Percentiles rank a stretch among this genome's conserved stretches.
Conservation (phyloP, 2,329 filamentous ascomycete genomes). For the Ascochyta pisi region DNA sequence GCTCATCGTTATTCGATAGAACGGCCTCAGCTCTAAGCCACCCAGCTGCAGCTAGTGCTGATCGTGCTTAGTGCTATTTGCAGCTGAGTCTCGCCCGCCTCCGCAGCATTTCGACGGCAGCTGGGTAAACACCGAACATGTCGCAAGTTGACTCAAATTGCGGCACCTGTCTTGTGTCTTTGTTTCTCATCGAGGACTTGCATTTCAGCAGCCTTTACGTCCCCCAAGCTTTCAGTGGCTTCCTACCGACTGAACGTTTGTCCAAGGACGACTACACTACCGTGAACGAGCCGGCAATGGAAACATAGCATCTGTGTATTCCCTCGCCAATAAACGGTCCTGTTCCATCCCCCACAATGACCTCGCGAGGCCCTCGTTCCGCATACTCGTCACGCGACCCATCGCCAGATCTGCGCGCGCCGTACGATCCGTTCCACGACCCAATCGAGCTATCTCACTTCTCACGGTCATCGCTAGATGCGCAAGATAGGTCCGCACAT, state of each 20-base stretch:
- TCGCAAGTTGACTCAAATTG: neutral
- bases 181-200: neutral
- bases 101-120: neutral
- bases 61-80: conserved; percentile 12
- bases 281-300: neutral
- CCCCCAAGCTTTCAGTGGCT: neutral
- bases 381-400: conserved; percentile 30
- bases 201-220: neutral
- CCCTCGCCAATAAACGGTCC: neutral
- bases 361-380: conserved; percentile 26
- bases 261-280: neutral
- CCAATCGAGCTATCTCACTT: conserved; percentile 40
- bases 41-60: conserved; percentile 17
- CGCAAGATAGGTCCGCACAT: conserved; percentile 8
- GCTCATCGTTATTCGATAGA: neutral
- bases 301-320: neutral
- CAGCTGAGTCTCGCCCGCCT: conserved; percentile 17
- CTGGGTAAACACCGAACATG: conserved; percentile 3
- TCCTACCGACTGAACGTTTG: neutral
- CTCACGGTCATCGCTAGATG: conserved; percentile 18
- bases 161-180: neutral
- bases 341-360: conserved; percentile 26
- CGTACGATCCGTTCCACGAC: conserved; percentile 35
- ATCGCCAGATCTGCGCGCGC: conserved; percentile 38
- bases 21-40: conserved; percentile 15